Base-by-base conservation (phyloP, 2,329 filamentous ascomycete genomes). In the Lasiodiplodia gonubiensis region DNA sequence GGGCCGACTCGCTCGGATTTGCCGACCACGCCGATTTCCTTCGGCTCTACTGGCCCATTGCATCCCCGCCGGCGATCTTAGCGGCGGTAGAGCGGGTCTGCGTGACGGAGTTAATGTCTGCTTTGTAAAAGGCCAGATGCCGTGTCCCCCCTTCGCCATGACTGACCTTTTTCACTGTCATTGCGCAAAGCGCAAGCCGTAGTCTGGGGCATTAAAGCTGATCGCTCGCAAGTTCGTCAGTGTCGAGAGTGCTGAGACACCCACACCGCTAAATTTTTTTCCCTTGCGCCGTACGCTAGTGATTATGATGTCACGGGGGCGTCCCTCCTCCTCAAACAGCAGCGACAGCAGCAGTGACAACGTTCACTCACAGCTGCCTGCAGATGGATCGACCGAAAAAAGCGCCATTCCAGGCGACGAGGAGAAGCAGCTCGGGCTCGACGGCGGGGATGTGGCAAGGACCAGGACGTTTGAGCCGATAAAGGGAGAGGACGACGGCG, bases 391-490 rank as follows among this genome's bases (percentile, higher is more conserved):
- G 21, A 63, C 59, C 7, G 46, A 37, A 16, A 63, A 63, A 27
- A 63, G 64, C 52, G 46, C 37, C 53, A 33, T 42, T 42, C 63
- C 51, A 2, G 64, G 42, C 42, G 46, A 39, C 42, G 53, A 55
- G 42, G 54, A 66, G 64, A 59, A 66, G 64, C 64, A 59, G 27
- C 33, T 66, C 16, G 64, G 52, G 42, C 30, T 66, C 25, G 42
- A 23, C 18, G 64, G 21, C 39, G 64, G 7, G 33, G 27, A 59
- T 39, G 39, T 52, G 64, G 42, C 64, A 57, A 66, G 53, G 39
- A 51, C 39, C 52, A 66, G 64, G 53, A 66, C 64, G 16, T 66
- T 66, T 59, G 64, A 48, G 53, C 64, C 64, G 52, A 66, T 66
- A 48, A 66, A 49, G 27, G 39, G 52, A 12, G 64, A 66, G 42